These are phyloP conservation scores for Flaveria floridana DNA, from an alignment of 140 eudicot species.

Conservation along the genomic window DNA sequence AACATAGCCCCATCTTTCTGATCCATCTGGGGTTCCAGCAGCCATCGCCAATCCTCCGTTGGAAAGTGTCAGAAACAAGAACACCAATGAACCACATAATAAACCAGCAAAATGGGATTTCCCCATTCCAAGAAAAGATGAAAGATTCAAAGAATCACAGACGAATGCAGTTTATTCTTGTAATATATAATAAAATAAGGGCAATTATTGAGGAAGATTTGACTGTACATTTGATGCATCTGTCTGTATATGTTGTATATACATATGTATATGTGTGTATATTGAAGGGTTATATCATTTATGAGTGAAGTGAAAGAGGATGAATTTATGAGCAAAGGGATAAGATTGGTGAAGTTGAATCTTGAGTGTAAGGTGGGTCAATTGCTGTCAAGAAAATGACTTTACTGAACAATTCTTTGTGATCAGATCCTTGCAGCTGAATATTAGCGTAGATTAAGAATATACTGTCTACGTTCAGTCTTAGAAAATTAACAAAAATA, in stretches of 20 bases:
- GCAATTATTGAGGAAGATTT: constrained; percentile 27
- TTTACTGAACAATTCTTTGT: constrained; percentile 26
- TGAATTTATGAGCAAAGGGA: not conserved
- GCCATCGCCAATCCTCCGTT: constrained; percentile 39
- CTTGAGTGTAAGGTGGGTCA: constrained; percentile 10
- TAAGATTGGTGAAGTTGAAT: constrained; percentile 25
- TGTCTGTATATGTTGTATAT: too few species aligned
- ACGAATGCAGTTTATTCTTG: not conserved
- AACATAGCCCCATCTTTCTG: constrained; percentile 85
- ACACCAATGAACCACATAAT: not conserved
- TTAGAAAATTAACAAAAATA: too few species aligned
- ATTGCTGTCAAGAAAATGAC: constrained; percentile 35
- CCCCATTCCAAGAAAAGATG: constrained; percentile 45
- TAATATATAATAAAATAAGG: not conserved
- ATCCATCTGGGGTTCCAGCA: constrained; percentile 52
- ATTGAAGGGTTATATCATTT: too few species aligned
- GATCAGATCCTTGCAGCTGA: constrained; percentile 4
- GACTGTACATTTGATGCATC: not conserved
- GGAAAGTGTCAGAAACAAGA: constrained; percentile 38
- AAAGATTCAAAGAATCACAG: constrained; percentile 16
- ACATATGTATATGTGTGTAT: too few species aligned
- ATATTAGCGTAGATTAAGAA: constrained; percentile 14
- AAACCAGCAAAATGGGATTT: constrained; percentile 43
- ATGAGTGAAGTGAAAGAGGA: too few species aligned
- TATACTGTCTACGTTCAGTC: constrained; percentile 12